Base-by-base conservation (phyloP, 1,284 basidiomycete species). In the Cryptococcus depauperatus region DNA sequence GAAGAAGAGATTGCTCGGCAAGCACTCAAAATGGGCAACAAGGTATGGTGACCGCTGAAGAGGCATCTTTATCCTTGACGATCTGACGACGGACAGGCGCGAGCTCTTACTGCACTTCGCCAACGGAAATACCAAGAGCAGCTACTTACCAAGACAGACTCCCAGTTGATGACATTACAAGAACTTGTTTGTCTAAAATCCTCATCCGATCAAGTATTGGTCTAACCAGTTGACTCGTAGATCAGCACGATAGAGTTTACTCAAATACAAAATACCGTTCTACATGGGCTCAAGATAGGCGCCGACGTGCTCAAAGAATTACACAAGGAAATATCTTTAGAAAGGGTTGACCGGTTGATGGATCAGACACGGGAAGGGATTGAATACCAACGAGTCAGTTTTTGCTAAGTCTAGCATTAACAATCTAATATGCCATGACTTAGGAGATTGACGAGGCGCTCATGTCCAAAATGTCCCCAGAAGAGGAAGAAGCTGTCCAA, bases 241-340 rank as follows among this genome's bases (percentile, higher is more conserved):
- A 89, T 95, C 5, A 85, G 86, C 7, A 87, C 84, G 0, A 96
- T 98, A 62, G 93, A 98, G 68, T 97, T 95, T 74, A 89, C 93
- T 0, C 77, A 93, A 47, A 83, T 98, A 35, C 87, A 98, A 69
- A 82, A 88, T 35, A 88, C 90, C 4, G 86, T 98, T 14, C 66
- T 97, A 38, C 87, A 90, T 69, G 93, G 93, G 7, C 71, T 98
- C 34, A 80, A 89, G 68, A 88, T 93, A 71, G 93, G 93, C 2
- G 95, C 87, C 54, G 82, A 86, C 35, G 91, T 96, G 0, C 75
- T 98, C 46, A 89, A 85, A 64, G 81, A 93, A 72, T 85, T 98
- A 30, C 91, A 98, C 69, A 82, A 82, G 61, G 91, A 97, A 69
- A 83, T 97, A 78, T 89, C 82, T 54, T 62, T 91, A 4, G 90